Conservation (phyloP, 768 basidiomycete genomes). For the Naematelia aurantialba region DNA sequence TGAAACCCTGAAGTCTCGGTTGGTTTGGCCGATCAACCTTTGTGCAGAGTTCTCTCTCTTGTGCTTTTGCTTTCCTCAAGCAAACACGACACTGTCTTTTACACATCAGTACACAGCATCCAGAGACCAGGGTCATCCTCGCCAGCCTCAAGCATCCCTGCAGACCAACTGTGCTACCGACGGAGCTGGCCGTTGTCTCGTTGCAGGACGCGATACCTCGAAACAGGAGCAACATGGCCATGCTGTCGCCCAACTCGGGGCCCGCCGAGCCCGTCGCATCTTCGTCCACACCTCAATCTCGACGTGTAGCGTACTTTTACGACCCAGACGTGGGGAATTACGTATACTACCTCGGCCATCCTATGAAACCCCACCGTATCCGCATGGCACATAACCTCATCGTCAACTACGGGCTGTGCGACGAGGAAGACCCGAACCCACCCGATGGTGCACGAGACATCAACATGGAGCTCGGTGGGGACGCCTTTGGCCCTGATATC, state of each 20-base stretch:
- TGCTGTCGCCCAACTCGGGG: not conserved
- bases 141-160: too few species aligned
- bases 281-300: conserved; percentile 12
- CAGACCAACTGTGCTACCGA: too few species aligned
- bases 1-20: too few species aligned
- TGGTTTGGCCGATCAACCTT: too few species aligned
- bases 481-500: conserved; percentile 2
- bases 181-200: too few species aligned
- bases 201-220: too few species aligned
- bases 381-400: conserved; percentile 89
- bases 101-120: too few species aligned
- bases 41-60: too few species aligned
- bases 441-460: conserved; percentile 19
- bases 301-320: conserved; percentile 40
- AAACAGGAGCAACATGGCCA: not conserved
- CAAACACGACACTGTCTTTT: too few species aligned
- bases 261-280: conserved; percentile 10
- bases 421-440: conserved; percentile 53
- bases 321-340: conserved; percentile 59
- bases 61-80: too few species aligned
- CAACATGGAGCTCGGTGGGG: conserved; percentile 17
- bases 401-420: conserved; percentile 85
- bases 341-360: conserved; percentile 81
- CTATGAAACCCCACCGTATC: conserved; percentile 96
- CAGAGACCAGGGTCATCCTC: too few species aligned